Base-by-base conservation (phyloP, 768 basidiomycete genomes). In the Hypholoma sublateritium region DNA sequence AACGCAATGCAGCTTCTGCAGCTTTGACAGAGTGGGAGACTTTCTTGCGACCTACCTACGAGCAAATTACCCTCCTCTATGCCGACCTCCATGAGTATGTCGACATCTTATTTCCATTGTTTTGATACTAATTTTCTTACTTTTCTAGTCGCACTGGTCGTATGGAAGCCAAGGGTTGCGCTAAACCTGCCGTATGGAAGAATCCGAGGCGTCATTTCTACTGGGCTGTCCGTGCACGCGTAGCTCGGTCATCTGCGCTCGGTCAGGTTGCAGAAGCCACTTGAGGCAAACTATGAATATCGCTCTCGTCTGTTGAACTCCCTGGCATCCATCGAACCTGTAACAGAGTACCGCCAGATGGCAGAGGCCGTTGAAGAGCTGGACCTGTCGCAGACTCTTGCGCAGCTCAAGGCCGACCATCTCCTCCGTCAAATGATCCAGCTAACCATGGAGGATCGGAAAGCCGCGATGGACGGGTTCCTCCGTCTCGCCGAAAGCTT, bases 101-200 rank as follows among this genome's bases (percentile, higher is more conserved):
- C 12, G 21, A 13, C 17, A 19, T 34, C 13, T 42, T 34, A 55
- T 21, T 37, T 49, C 17, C 32, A 53, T 42, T 54, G 32, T 48
- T 24, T 21, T 12, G 50, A 37, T 44, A 17, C 58, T 37, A 28
- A 61, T 34, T 65, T 43, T 56, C 52, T 17, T 55, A 36, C 39
- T n/a, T 53, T 54, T 57, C 56, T 66, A 96, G 95, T 72, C 93
- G 95, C 46, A 82, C 85, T 44, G 95, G 95, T 47, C 93, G 95
- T 47, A 95, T 97, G 95, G 92, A 97, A 74, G 95, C 95, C 24
- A 98, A 98, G 75, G 93, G 93, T 16, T 95, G 95, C 62, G 95
- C 95, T 8, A 89, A 88, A 59, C 80, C 92, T 17, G 79, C 85
- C 25, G 82, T 87, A 46, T 97, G 95, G 95, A 93, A 91, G 72